Evolutionary conservation across 2,329 filamentous ascomycete species (phyloP), one percentile per base, ranked within the genome.

Genomic region (Thelonectria discophora): DNA sequence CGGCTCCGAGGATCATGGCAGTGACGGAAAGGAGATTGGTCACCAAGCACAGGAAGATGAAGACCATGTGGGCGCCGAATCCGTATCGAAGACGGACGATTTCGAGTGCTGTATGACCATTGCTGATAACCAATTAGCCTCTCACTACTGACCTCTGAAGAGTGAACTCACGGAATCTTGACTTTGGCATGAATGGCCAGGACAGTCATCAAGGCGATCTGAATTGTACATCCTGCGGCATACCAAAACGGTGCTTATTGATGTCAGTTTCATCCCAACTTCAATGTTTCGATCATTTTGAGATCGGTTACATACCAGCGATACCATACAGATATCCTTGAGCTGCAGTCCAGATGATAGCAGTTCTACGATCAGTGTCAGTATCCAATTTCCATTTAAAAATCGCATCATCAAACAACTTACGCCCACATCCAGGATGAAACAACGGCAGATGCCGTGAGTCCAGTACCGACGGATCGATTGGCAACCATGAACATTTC

Each of bases 401-500:
- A 3, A 24, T 10, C 8, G 7, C 7, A 11, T 10, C 47, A 27
- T 21, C 27, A 8, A 8, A 20, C 2, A 27, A 61, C 52, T 52
- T 13, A 57, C 52, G 58, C 58, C 53, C 58, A 61, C 58, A 61
- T 56, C 58, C 58, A 57, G 2, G 47, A 61, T 0, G 53, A 61
- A 6, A 57, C 47, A 3, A 61, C 52, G 27, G 58, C 58, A 2
- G 58, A 61, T 5, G 58, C 52, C 15, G 58, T 61, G n/a, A 61
- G 24, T 3, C 58, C 58, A 24, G 52, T 61, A 2, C 53, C 58
- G 2, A 61, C 53, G 3, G 58, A 61, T 11, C 53, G 52, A 52
- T 61, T 60, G 3, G 58, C 58, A 39, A 61, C 53, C 53, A 61
- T 61, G 21, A 61, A 61, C 58, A 61, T 61, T 13, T 61, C 58